Conservation (phyloP, 257 asterid species). For the Penstemon newberryi region DNA sequence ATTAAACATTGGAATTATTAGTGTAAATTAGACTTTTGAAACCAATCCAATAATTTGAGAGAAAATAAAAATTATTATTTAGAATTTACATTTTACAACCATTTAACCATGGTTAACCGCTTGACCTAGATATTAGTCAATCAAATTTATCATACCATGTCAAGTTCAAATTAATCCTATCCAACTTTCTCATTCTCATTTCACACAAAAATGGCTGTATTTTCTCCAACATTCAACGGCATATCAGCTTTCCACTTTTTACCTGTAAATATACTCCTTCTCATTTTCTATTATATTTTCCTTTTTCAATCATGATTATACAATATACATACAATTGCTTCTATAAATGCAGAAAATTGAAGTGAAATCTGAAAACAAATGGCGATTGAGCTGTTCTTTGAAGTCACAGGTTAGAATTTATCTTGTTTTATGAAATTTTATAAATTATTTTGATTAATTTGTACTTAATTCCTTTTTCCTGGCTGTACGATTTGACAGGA, state of each 20-base stretch:
- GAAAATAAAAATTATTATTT: no score
- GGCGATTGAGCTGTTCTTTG: conserved; percentile 34
- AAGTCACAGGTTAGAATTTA: conserved; percentile 48
- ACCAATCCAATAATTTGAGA: no score
- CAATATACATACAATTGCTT: not conserved
- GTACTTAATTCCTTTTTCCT: not conserved
- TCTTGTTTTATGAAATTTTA: not conserved
- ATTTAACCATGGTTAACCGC: no score
- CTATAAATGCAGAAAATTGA: conserved; percentile 51
- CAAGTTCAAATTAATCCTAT: no score
- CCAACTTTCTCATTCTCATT: no score
- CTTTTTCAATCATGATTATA: not conserved
- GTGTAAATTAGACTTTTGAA: no score
- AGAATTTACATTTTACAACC: no score
- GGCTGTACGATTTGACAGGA: conserved; percentile 41
- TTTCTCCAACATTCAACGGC: conserved; percentile 30
- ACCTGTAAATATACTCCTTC: conserved; percentile 30
- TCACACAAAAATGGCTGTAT: conserved; percentile 39
- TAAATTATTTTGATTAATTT: not conserved
- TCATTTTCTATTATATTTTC: not conserved
- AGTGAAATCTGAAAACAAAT: conserved; percentile 39
- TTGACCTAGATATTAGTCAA: no score
- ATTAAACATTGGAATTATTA: no score
- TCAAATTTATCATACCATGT: no score
- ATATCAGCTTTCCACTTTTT: conserved; percentile 28